Percentiles rank a stretch among this genome's conserved stretches.
These are phyloP conservation scores for Aspergillus sp. DNA, from an alignment of 2,329 filamentous ascomycete genomes.

Conservation along the genomic window DNA sequence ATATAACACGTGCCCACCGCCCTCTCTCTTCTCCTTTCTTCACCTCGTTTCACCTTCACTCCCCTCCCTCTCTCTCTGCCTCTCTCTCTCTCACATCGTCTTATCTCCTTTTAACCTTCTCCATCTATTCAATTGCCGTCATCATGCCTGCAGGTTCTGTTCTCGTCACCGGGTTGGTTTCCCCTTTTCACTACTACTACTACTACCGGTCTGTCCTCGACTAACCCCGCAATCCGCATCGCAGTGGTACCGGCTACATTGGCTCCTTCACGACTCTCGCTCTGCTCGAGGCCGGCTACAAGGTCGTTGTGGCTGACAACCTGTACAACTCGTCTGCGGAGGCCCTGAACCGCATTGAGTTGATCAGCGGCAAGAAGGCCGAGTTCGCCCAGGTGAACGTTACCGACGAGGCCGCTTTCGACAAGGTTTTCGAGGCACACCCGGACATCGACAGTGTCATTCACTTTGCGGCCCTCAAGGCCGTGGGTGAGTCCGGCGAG, in stretches of 20 bases:
- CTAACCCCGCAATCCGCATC: conserved; percentile 13
- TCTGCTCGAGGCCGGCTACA: conserved; percentile 87
- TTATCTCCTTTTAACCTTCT: conserved; percentile 1
- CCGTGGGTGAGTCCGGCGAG: conserved; percentile 89
- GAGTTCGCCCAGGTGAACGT: conserved; percentile 80
- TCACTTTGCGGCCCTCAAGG: conserved; percentile 97
- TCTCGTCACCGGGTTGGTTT: conserved; percentile 70
- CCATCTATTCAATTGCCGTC: conserved; percentile 4
- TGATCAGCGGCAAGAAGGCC: conserved; percentile 81
- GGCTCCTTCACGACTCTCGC: conserved; percentile 92
- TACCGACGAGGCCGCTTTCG: conserved; percentile 72
- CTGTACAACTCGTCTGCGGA: conserved; percentile 95
- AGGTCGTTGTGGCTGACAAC: conserved; percentile 93
- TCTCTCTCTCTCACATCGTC: conserved; percentile 1
- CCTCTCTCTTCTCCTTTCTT: too few relatives aligned
- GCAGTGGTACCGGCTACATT: conserved; percentile 96
- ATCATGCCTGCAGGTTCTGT: conserved; percentile 77
- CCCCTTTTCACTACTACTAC: too few relatives aligned
- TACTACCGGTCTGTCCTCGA: not conserved
- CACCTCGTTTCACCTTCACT: not conserved
- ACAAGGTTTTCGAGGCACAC: conserved; percentile 80
- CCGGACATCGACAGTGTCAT: conserved; percentile 96
- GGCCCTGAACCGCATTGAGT: conserved; percentile 87
- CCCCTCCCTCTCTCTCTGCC: conserved; percentile 3
- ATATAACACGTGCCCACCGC: too few relatives aligned